Base-by-base conservation (phyloP, 768 basidiomycete genomes). In the Russula compacta region DNA sequence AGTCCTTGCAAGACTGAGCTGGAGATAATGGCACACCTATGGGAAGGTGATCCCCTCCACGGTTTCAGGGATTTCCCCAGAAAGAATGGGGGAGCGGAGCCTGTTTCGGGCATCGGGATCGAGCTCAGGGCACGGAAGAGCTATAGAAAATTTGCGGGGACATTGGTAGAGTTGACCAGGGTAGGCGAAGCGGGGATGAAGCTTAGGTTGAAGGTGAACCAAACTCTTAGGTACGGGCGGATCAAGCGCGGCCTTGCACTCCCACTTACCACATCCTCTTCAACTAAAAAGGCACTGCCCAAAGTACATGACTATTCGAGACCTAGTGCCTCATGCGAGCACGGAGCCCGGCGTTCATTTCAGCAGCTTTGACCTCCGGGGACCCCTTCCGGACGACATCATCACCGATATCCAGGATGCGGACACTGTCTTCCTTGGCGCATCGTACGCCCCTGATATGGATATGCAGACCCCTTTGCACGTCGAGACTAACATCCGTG, bases 271-370 rank as follows among this genome's bases (percentile, higher is more conserved):
- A 75, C 17, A 14, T 44, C 19, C n/a, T 29, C 8, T 17, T 24
- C 19, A 7, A 24, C 48, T 9, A 21, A n/a, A 29, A 49, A 85
- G 85, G 48, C 85, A 85, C 59, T 86, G 84, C 67, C 85, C 85
- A 11, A 87, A 86, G 66, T 87, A 87, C 60, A 86, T 86, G 67
- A 83, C 77, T 53, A 68, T 79, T 42, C 79, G 83, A 12, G 75
- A 83, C 12, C 71, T 86, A 9, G 67, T 72, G n/a, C 73, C 83
- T 1, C 70, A 77, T 61, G 67, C 75, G 0, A 59, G 74, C 19
- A 74, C 76, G 2, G 60, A 69, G n/a, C 77, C 83, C 0, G 67
- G 59, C 3, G 69, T 85, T 21, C 66, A 66, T 1, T 66, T 79
- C 58, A 67, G 75, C 53, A 61, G 71, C 4, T 64, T 69, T 1